Evolutionary conservation across 73 alveolate genomes (phyloP), one percentile per base, ranked within the genome.

Genomic region (Paramecium pentaurelia): DNA sequence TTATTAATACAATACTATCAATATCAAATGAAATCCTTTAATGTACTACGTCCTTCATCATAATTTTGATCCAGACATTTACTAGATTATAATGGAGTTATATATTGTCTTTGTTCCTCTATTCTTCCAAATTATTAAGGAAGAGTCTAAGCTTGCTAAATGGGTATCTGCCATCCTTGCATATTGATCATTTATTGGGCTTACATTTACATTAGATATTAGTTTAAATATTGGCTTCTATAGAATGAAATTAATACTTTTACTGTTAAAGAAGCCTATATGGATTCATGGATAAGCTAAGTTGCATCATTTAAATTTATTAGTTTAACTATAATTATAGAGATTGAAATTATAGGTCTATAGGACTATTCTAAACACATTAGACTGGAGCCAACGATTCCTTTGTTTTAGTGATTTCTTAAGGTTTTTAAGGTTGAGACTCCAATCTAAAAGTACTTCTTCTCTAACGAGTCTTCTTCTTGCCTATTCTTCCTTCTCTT

Each of bases 401-500:
- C 20, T 54, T 54, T 54, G 28, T 16, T 54, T 64, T 64, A 12
- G 5, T 64, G 22, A 64, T 34, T 64, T 28, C 84, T 7, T 28
- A 3, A 32, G 22, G 84, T 64, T 64, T 64, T 28, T 64, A 34
- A 2, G 7, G 84, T 64, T 64, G 20, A 6, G 42, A 34, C 8
- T 75, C 88, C 37, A 75, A 42, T 36, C 40, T 34, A 25, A 8
- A 38, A 18, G 60, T 60, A 87, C 80, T 77, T 36, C 84, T 89
- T 71, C 94, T 77, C 59, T 89, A 40, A 5, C 94, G 49, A n/a
- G 94, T 89, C 40, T 89, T 89, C 92, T 89, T 89, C 47, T 89
- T 89, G 11, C 94, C 94, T 6, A 89, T 70, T 47, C 94, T 77
- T 7, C 94, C 94, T 89, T 89, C 94, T 68, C 60, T 89, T 47